Conservation (phyloP, 2,329 filamentous ascomycete species). For the Apiospora koreana region DNA sequence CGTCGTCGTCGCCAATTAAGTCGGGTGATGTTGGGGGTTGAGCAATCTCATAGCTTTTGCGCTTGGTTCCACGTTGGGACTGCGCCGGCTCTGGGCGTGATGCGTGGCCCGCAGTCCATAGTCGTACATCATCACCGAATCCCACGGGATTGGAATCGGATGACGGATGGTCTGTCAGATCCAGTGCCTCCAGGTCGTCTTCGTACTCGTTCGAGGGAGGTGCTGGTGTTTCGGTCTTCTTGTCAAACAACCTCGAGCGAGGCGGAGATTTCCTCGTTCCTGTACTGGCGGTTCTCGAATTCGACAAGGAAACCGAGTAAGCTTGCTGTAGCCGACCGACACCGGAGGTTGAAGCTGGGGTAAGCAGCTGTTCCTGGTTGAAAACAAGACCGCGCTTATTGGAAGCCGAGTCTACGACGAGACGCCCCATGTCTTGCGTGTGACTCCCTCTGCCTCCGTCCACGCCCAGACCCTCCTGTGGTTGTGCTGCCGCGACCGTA, state of each 20-base stretch:
- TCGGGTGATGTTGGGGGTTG: conserved; percentile 24
- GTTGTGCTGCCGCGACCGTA: conserved; percentile 18
- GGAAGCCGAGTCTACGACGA: conserved; percentile 43
- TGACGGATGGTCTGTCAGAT: conserved; percentile 32
- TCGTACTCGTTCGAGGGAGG: conserved; percentile 29
- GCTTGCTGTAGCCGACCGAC: conserved; percentile 35
- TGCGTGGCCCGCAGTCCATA: conserved; percentile 47
- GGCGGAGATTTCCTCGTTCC: conserved; percentile 27
- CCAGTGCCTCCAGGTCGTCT: conserved; percentile 32
- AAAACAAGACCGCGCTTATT: conserved; percentile 47
- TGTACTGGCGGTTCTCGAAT: conserved; percentile 14
- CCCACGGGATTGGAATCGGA: conserved; percentile 27
- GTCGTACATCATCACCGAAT: conserved; percentile 31
- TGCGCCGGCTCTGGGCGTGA: conserved; percentile 38
- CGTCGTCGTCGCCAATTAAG: conserved; percentile 36
- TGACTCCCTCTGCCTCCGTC: conserved; percentile 21
- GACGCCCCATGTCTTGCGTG: conserved; percentile 43
- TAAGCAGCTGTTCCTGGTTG: conserved; percentile 43
- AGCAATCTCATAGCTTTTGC: conserved; percentile 52
- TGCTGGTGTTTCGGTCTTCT: conserved; percentile 27
- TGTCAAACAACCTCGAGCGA: conserved; percentile 18
- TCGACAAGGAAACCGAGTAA: conserved; percentile 36
- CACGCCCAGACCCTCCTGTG: conserved; percentile 21
- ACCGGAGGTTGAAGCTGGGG: conserved; percentile 39
- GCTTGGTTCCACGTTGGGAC: conserved; percentile 46